phyloP scores from a whole-genome alignment of 2,329 filamentous ascomycete genomes.

The Corinectria fuckeliana region DNA sequence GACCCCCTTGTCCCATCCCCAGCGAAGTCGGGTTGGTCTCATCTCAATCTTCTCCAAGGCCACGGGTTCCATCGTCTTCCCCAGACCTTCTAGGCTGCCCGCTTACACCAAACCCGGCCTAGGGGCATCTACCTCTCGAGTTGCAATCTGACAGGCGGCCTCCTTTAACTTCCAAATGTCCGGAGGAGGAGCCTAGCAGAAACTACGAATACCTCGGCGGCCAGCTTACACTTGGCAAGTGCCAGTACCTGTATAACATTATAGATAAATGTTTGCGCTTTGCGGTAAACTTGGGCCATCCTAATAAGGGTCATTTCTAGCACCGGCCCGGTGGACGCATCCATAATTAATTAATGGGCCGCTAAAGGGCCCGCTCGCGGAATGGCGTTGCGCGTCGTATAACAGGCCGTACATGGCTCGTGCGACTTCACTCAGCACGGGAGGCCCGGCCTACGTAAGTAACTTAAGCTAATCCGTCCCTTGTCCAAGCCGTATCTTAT shows the following conservation, averaged over 20 bases:
- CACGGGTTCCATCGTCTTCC: constrained; percentile 13
- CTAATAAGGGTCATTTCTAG: too few species aligned
- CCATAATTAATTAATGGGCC: neutral
- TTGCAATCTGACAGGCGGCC: neutral
- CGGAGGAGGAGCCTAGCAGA: too few species aligned
- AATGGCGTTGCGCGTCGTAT: neutral
- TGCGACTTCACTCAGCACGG: neutral
- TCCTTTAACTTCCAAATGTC: neutral
- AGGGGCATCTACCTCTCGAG: neutral
- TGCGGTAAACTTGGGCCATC: neutral
- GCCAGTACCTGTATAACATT: neutral
- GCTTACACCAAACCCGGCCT: constrained; percentile 20
- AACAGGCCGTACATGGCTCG: neutral
- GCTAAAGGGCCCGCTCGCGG: neutral
- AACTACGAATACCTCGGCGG: neutral
- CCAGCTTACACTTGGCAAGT: too few species aligned
- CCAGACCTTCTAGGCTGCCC: constrained; percentile 22
- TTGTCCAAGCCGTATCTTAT: constrained; percentile 4
- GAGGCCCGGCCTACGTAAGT: constrained; percentile 2
- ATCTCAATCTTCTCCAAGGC: neutral
- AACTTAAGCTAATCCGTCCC: neutral
- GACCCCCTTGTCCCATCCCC: constrained; percentile 16
- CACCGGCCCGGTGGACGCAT: neutral
- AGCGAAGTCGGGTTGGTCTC: constrained; percentile 26
- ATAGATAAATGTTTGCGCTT: neutral